Evolutionary conservation across 2,329 filamentous ascomycete genomes (phyloP), one percentile per base, ranked within the genome.

Genomic region (Xylariales sp.): DNA sequence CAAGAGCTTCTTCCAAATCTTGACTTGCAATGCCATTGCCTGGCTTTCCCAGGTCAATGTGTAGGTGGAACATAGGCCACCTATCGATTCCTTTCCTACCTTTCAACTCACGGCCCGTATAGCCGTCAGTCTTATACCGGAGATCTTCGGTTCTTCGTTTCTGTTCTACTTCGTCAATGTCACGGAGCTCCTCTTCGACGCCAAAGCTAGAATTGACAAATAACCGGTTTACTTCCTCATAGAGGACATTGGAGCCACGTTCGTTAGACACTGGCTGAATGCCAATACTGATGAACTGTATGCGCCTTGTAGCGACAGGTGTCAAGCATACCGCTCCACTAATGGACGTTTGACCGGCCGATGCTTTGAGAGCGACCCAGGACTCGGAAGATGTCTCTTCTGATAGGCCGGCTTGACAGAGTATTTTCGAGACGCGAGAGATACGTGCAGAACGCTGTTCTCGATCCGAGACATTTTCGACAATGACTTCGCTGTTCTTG

Each of bases 11-110:
- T n/a, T 69, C 61, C 2, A 60, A 20, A n/a, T 63, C 60, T 2
- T 42, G 38, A 12, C 53, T 46, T 9, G 43, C 38, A 14, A 42
- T 33, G 34, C 40, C 16, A 41, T 41, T 43, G 9, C 11, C 34
- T 19, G 31, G 25, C 15, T 46, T 45, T 8, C 29, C 43, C 28
- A 74, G 53, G 2, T 70, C 64, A 25, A 95, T 76, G 20, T 78
- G 78, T n/a, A 97, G 64, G 52, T 82, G 85, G 54, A 95, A 97
- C 82, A 91, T 91, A 0, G 91, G 89, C 81, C 88, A 93, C 38
- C 80, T 76, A 54, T 96, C 88, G 8, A 90, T 68, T 0, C 80
- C 73, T 56, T 87, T 91, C 31, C 70, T 73, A 10, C 64, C 62
- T 53, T 70, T 79, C 27, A 76, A 50, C 44, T 80, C 75, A 47